Evolutionary conservation across 768 basidiomycete genomes (phyloP), one percentile per base, ranked within the genome.

Genomic region (Termitomyces sp.): DNA sequence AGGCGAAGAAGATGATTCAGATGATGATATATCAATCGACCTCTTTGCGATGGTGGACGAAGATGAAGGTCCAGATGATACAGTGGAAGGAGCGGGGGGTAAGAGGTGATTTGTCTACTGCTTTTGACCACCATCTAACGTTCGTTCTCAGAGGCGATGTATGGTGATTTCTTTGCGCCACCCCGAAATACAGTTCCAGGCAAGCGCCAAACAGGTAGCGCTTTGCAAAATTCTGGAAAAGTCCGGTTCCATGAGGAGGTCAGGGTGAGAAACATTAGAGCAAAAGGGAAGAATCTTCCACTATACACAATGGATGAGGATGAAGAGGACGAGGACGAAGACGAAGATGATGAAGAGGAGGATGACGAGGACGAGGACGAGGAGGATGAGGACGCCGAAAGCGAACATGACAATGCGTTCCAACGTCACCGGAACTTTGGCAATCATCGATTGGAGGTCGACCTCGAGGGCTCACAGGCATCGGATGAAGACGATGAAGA

Each of bases 161-260:
- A 93, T 67, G 70, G 70, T 35, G 91, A 93, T 65, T 95, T 94
- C 72, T 95, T 94, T 64, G 88, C 82, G 39, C 78, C 85, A 7
- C 88, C 88, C 12, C 68, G 62, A 20, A 60, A 58, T 25, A 44
- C 27, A 47, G 39, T 51, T 50, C 65, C 18, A n/a, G 42, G 35
- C 53, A 52, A 35, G 48, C 48, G 42, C 39, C 60, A 66, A 66
- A 56, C 36, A 32, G 54, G 22, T 45, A 53, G 62, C 1, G 38
- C 63, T 50, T 53, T 53, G 7, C 62, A 25, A 39, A 45, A 41
- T 27, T 61, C 70, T 33, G 70, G 74, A 38, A 82, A 76, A 53
- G 93, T 94, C 11, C 85, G 88, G 20, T 95, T 95, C 66, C 80
- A 86, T 63, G 88, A 91, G 4, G 78, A 86, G 63, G 93, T 95